A percentile compares a stretch with the other conserved stretches of the same genome.
These are phyloP conservation scores for Boletus barrowsii DNA, from an alignment of 768 basidiomycete genomes.

Conservation along the genomic window DNA sequence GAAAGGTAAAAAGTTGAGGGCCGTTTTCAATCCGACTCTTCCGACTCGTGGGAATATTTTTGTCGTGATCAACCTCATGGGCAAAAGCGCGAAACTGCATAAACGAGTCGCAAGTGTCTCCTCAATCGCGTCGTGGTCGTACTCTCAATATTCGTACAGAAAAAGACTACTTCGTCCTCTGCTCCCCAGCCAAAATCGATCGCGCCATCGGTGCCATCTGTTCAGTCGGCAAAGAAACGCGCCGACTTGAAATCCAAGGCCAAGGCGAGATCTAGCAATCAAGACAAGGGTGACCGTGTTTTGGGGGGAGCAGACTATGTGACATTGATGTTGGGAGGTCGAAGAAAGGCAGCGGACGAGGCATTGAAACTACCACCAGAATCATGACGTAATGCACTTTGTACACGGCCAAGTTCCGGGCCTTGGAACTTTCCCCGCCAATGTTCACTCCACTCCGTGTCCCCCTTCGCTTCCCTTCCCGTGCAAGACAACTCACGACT, in stretches of 20 bases:
- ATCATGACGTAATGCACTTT: constrained; percentile 13
- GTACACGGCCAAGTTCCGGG: constrained; percentile 22
- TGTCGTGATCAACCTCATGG: constrained; percentile 16
- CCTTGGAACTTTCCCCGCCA: background rate
- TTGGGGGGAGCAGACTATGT: constrained; percentile 80
- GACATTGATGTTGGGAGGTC: constrained; percentile 64
- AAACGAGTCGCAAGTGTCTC: constrained; percentile 35
- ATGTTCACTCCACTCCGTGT: constrained; percentile 13
- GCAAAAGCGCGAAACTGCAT: constrained; percentile 34
- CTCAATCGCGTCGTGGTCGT: background rate
- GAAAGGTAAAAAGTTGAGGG: background rate
- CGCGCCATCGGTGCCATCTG: background rate
- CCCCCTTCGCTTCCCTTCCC: background rate
- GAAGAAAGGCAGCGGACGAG: constrained; percentile 64
- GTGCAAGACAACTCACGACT: constrained; percentile 13
- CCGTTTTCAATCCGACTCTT: constrained; percentile 6
- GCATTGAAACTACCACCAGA: constrained; percentile 53
- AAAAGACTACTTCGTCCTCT: constrained; percentile 20
- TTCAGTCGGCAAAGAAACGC: constrained; percentile 29
- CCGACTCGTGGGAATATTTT: constrained; percentile 30
- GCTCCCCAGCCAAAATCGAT: constrained; percentile 3
- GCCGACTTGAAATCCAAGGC: constrained; percentile 25
- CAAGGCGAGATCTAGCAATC: constrained; percentile 9
- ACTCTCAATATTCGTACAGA: constrained; percentile 12
- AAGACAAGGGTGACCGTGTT: constrained; percentile 38